Evolutionary conservation across 306 rosid genomes (phyloP).

Genomic region (Dalbergia cultrata): DNA sequence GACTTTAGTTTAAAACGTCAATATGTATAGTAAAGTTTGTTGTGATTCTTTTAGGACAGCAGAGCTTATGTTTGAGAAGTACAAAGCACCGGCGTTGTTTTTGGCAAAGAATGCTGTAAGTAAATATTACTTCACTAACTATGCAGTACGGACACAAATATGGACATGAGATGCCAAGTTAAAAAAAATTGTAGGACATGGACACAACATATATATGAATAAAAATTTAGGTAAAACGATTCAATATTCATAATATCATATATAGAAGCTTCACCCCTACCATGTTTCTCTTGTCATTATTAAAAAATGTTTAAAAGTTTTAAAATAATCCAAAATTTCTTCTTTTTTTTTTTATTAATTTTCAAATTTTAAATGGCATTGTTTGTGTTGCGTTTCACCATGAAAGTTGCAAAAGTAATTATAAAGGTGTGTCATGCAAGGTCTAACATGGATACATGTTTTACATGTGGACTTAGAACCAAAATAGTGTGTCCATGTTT

Average conservation of each 20-base stretch:
- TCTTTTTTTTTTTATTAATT: not conserved
- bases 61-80: conserved; percentile 97
- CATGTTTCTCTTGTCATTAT: no score
- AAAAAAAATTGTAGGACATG: not conserved
- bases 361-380: not conserved
- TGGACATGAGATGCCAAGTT: not conserved
- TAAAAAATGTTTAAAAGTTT: no score
- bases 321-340: not conserved
- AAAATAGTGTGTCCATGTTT: not conserved
- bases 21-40: conserved; percentile 42
- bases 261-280: not conserved
- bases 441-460: not conserved
- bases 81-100: conserved; percentile 96
- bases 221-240: not conserved
- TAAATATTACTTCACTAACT: conserved; percentile 25
- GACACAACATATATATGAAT: not conserved
- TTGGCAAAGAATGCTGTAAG: conserved; percentile 98
- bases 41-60: conserved; percentile 75
- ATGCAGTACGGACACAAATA: not conserved
- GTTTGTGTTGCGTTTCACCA: not conserved
- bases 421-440: not conserved
- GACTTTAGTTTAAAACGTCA: conserved; percentile 33
- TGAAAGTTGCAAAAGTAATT: not conserved
- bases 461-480: not conserved
- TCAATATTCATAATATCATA: not conserved